phyloP scores from a whole-genome alignment of 345 rosid genomes.

The Murraya paniculata region DNA sequence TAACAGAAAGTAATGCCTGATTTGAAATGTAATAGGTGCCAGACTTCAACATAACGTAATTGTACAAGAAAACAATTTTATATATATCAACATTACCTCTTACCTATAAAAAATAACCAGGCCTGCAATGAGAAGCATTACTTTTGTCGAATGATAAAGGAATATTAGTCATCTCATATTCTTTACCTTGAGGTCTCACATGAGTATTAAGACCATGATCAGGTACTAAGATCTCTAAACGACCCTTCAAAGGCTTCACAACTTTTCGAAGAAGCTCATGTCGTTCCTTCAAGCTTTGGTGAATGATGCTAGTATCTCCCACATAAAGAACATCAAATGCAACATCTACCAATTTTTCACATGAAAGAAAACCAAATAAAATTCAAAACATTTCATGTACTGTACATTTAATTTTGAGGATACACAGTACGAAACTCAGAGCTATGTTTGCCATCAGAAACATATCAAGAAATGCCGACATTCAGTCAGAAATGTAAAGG shows the following conservation, averaged over 20 bases:
- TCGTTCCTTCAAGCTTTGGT: slow-evolving; percentile 89
- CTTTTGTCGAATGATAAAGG: background rate
- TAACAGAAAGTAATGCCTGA: background rate
- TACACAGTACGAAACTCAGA: background rate
- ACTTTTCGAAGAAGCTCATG: slow-evolving; percentile 70
- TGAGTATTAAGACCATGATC: slow-evolving; percentile 67
- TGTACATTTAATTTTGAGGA: slow-evolving; percentile 9
- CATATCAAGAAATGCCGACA: slow-evolving; percentile 12
- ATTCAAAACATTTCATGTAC: background rate
- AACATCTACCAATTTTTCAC: slow-evolving; percentile 54
- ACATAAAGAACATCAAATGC: slow-evolving; percentile 93
- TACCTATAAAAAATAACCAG: background rate
- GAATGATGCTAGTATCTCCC: slow-evolving; percentile 94
- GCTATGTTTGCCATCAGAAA: slow-evolving; percentile 6
- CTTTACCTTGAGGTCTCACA: slow-evolving; percentile 47
- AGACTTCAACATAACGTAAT: background rate
- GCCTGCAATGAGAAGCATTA: background rate
- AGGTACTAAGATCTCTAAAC: slow-evolving; percentile 80
- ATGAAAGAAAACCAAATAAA: slow-evolving; percentile 44
- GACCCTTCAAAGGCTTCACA: slow-evolving; percentile 80
- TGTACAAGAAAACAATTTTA: background rate
- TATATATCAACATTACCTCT: background rate
- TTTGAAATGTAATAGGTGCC: background rate
- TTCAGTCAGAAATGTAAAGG: slow-evolving; percentile 36
- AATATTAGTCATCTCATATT: slow-evolving; percentile 1